Evolutionary conservation across 2,329 filamentous ascomycete species (phyloP), one percentile per base, ranked within the genome.

Genomic region (Trichoderma oligosporum): DNA sequence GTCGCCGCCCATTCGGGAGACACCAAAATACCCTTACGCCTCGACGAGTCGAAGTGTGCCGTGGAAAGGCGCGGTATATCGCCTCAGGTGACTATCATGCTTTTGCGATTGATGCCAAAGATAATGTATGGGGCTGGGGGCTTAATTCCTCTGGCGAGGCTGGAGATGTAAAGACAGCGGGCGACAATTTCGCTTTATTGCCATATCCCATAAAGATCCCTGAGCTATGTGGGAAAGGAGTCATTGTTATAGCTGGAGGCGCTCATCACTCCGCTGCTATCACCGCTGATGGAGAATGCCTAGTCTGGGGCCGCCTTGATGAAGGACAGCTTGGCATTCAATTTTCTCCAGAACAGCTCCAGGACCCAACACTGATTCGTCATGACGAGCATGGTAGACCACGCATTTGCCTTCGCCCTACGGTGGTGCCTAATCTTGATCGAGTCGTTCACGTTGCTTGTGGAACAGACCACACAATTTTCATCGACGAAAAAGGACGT

Each of bases 91-190:
- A 82, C 47, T 86, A 87, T 68, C 85, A 89, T 68, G 84, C 82
- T 56, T 88, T 90, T 61, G 85, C 84, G n/a, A 78, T 89, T 47
- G 79, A 82, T 64, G 77, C 78, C 41, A 79, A 79, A 12, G 85
- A 82, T n/a, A 79, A 81, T 42, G 81, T 88, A 16, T 88, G 81
- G 71, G 76, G 80, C 0, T 90, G 87, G 85, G 87, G 87, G 3
- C 71, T 87, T 38, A 90, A 90, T 73, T 86, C 83, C 66, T 89
- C 84, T 67, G 84, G 83, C 52, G 82, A 89, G 70, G 86, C 84
- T 8, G 87, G 84, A 46, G 20, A 45, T 45, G 46, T 35, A 12
- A 44, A 51, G 22, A 20, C 25, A 11, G 36, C 36, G 9, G 45
- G 38, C 9, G 46, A 36, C 7, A 36, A 38, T 7, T 27, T 47